Percentiles rank a stretch among this genome's conserved stretches.
These are phyloP conservation scores for Porphyridium purpureum DNA, from an alignment of 23 red algal species.

Conservation along the genomic window DNA sequence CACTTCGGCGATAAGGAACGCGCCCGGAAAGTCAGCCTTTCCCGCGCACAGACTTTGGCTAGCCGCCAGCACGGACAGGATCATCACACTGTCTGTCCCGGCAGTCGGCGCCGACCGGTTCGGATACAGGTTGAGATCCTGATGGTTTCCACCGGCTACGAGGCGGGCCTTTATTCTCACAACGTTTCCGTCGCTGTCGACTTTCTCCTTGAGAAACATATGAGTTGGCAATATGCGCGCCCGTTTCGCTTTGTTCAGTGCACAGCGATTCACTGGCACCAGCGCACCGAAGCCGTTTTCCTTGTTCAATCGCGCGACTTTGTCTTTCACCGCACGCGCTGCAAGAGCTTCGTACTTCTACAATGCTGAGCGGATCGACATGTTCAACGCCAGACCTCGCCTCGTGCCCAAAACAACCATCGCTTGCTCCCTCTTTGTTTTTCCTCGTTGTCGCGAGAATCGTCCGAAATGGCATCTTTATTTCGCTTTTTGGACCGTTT, in stretches of 20 bases:
- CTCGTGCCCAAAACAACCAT: no score
- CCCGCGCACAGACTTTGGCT: background rate
- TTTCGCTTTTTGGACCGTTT: no score
- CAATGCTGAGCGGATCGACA: no score
- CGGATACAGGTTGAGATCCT: background rate
- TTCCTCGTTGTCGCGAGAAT: no score
- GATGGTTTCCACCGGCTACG: constrained; percentile 10
- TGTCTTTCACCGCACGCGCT: no score
- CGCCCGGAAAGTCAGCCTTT: constrained; percentile 3
- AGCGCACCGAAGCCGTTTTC: constrained; percentile 3
- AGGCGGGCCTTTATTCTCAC: background rate
- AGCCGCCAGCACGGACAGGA: constrained; percentile 5
- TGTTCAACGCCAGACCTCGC: no score
- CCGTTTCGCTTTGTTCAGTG: background rate
- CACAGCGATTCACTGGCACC: background rate
- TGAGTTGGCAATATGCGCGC: background rate
- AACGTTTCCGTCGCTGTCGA: constrained; percentile 5
- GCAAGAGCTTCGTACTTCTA: no score
- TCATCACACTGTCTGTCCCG: constrained; percentile 1
- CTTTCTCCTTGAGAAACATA: constrained; percentile 20
- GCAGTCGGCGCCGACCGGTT: constrained; percentile 4
- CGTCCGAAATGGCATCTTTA: no score
- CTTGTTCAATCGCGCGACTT: no score
- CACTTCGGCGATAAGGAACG: constrained; percentile 3
- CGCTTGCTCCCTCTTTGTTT: no score